Percentiles rank a stretch among this genome's conserved stretches.
These are phyloP conservation scores for Annulohypoxylon moriforme DNA, from an alignment of 495 filamentous ascomycete genomes.

Conservation along the genomic window DNA sequence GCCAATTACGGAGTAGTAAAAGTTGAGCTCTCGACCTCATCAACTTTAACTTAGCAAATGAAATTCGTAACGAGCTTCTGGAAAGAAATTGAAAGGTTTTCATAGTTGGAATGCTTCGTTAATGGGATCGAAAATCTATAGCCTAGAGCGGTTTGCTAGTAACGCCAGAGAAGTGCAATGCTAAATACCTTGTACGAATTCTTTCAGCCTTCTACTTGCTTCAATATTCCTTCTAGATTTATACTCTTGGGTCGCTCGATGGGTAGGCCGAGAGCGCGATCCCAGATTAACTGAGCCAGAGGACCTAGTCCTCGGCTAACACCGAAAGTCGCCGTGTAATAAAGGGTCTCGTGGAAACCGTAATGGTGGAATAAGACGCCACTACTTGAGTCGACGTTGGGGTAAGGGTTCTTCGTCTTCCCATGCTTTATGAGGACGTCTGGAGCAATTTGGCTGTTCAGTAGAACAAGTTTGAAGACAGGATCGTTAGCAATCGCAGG, in stretches of 20 bases:
- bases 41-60: background rate
- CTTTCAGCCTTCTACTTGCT: conserved; percentile 58
- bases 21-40: too few relatives aligned
- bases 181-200: conserved; percentile 15
- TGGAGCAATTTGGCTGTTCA: conserved; percentile 81
- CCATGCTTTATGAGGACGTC: conserved; percentile 90
- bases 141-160: conserved; percentile 4
- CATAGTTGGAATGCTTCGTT: conserved; percentile 13
- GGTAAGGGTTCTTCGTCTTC: conserved; percentile 99
- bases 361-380: conserved; percentile 98
- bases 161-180: conserved; percentile 24
- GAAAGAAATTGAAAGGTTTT: background rate
- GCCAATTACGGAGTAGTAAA: too few relatives aligned
- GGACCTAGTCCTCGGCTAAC: conserved; percentile 92
- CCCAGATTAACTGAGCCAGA: conserved; percentile 95
- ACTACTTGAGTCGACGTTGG: conserved; percentile 92
- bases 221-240: conserved; percentile 83
- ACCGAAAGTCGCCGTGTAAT: conserved; percentile 98
- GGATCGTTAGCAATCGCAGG: conserved; percentile 88
- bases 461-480: conserved; percentile 91
- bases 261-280: conserved; percentile 91
- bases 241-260: conserved; percentile 99
- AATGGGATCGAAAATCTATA: background rate
- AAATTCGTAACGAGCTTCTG: background rate
- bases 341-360: conserved; percentile 94